Evolutionary conservation across 768 basidiomycete species (phyloP).

Genomic region (Mycena vitilis): DNA sequence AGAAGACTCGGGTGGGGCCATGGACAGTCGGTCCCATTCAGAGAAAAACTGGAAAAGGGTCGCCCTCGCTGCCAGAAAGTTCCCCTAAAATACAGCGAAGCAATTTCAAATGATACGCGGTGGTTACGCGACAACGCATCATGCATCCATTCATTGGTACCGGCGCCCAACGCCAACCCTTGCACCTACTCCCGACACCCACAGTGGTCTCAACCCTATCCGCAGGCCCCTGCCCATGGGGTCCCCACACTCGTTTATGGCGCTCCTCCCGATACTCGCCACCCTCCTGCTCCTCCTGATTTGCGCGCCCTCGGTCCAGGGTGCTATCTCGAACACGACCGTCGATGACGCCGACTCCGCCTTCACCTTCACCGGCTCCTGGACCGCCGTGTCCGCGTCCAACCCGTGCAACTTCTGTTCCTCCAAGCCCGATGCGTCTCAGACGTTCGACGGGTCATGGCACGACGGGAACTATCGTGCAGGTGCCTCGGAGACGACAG

Average conservation of each 20-base stretch:
- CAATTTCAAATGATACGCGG: background rate
- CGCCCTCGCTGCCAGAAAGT: too few relatives aligned
- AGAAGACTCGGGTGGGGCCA: too few relatives aligned
- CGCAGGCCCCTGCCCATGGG: slow-evolving; percentile 27
- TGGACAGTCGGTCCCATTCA: too few relatives aligned
- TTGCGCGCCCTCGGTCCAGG: slow-evolving; percentile 19
- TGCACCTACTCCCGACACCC: background rate
- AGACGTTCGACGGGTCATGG: slow-evolving; percentile 16
- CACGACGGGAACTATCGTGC: slow-evolving; percentile 33
- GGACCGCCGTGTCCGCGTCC: slow-evolving; percentile 26
- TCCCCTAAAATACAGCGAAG: background rate
- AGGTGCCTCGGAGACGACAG: slow-evolving; percentile 22
- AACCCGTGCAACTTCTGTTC: slow-evolving; percentile 26
- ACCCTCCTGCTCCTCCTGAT: slow-evolving; percentile 14
- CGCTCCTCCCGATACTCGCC: background rate
- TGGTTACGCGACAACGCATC: background rate
- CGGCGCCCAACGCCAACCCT: background rate
- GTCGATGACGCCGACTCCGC: slow-evolving; percentile 30
- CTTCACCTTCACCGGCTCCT: slow-evolving; percentile 27
- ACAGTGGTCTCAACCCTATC: slow-evolving; percentile 9
- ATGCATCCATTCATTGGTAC: background rate
- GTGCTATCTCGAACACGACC: slow-evolving; percentile 30
- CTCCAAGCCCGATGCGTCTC: slow-evolving; percentile 31
- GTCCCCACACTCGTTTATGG: slow-evolving; percentile 31
- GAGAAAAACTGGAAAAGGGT: too few relatives aligned